Evolutionary conservation across 1,139 yeast genomes (phyloP), one percentile per base, ranked within the genome.

Genomic region (Yamadazyma songkhlaensis): DNA sequence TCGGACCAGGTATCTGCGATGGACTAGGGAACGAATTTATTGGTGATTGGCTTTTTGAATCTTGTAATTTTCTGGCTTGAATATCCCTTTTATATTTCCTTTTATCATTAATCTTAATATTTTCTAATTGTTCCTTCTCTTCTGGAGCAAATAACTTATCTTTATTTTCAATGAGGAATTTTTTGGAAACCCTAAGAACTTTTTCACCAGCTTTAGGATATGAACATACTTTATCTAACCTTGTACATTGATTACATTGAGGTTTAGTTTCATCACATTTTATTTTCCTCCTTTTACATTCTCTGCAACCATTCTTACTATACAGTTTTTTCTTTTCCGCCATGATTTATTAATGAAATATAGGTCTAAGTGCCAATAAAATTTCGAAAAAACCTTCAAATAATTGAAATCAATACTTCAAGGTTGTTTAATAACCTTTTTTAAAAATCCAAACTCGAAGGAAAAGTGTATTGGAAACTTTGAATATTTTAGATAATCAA

Each of bases 211-310:
- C 45, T 31, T 45, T 49, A 34, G 73, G 67, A 42, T 67, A 67
- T 7, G 54, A 50, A 42, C 73, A 67, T 1, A 40, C 49, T 39
- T 67, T 67, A 32, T 53, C 54, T 22, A 67, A 50, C 30, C 72
- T 44, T 4, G 55, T 47, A 44, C 73, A 67, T 43, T 64, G 70
- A 70, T 76, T 64, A 49, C 87, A 80, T 31, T 54, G 55, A 1
- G 84, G 84, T 44, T 77, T 76, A 1, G 64, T 65, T 49, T 80
- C 87, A 51, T 79, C 84, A 52, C 86, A 80, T 53, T 65, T 66
- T 37, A 66, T 64, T 40, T 67, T 67, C 12, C 73, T 51, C 36
- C 73, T 50, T 40, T 67, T 67, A 41, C 73, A 67, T 44, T 67
- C 73, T 33, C 63, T 49, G 44, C 73, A 67, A 1, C 72, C 73